Evolutionary conservation across 108 stramenopile genomes (phyloP), one percentile per base, ranked within the genome.

Genomic region (Fistulifera solaris): DNA sequence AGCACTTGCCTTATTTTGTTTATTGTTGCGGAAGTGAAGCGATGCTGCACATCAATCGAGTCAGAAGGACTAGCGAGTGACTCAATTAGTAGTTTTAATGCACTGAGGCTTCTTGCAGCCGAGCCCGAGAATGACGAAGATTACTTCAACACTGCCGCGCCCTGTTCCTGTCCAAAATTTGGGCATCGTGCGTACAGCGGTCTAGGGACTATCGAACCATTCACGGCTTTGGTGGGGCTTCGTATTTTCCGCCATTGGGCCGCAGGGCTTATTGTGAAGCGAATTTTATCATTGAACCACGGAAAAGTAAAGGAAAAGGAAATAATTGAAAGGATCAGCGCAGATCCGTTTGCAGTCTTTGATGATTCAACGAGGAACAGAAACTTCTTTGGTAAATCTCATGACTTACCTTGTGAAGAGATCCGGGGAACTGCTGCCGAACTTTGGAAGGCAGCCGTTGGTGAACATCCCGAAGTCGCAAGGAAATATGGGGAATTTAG

Each of bases 141-240:
- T 45, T 53, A 28, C 50, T 26, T 14, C 17, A 27, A 23, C 50
- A 27, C 19, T 23, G 26, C 22, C n/a, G 27, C 35, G 23, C 28
- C 41, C 1, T 77, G 76, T 39, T 52, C 40, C 7, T 84, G 83
- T 54, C 48, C 48, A 40, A 19, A 19, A 21, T 91, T 83, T 68
- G 89, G 89, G 2, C 41, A 12, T 0, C 54, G 89, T 8, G 59
- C 56, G 1, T 81, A 71, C 53, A 79, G 83, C 49, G 89, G 90
- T 10, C 52, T 85, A 22, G 90, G 90, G 12, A 62, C 27, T 10
- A 79, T 92, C 41, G 90, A 92, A 56, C 86, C 85, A 1, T 88
- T 59, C 38, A 84, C 82, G 3, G 56, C 68, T 24, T 44, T 92
- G 5, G 77, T 92, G 55, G 77, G 53, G 12, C 58, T 88, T 40